Evolutionary conservation across 805 yeast species (phyloP).

Genomic region (Zygotorulaspora chibaensis): DNA sequence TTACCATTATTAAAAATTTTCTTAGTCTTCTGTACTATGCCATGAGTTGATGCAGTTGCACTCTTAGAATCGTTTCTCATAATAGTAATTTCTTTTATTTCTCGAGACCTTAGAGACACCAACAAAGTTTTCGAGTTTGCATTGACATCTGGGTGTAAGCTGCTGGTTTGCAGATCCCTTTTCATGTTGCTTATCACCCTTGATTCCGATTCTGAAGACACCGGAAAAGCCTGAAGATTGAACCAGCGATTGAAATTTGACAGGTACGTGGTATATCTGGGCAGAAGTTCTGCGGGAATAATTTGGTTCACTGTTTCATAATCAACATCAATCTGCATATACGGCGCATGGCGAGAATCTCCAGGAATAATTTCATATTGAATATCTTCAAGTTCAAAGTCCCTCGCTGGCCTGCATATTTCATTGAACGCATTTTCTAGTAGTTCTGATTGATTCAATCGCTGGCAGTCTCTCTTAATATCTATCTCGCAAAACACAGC

Average conservation of each 20-base stretch:
- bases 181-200: conserved; percentile 50
- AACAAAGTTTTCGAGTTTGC: conserved; percentile 29
- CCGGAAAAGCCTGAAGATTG: conserved; percentile 51
- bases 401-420: conserved; percentile 13
- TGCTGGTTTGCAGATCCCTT: conserved; percentile 39
- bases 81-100: conserved; percentile 34
- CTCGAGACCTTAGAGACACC: conserved; percentile 37
- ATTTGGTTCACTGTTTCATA: conserved; percentile 11
- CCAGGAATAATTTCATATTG: conserved; percentile 17
- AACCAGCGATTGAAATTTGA: conserved; percentile 34
- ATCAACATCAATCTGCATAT: conserved; percentile 26
- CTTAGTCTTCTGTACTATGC: conserved; percentile 27
- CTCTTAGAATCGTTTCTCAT: conserved; percentile 21
- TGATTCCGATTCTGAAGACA: conserved; percentile 45
- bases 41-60: conserved; percentile 7
- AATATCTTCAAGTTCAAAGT: conserved; percentile 1
- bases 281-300: conserved; percentile 22
- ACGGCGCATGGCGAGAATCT: conserved; percentile 25
- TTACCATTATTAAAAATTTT: conserved; percentile 30
- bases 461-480: conserved; percentile 26
- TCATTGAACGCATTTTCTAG: conserved; percentile 30
- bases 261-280: conserved; percentile 27
- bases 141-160: neutral
- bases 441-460: conserved; percentile 25
- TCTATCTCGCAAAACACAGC: conserved; percentile 16